These are phyloP conservation scores for Orbilia ellipsospora DNA, from an alignment of 2,329 filamentous ascomycete genomes.

Conservation along the genomic window DNA sequence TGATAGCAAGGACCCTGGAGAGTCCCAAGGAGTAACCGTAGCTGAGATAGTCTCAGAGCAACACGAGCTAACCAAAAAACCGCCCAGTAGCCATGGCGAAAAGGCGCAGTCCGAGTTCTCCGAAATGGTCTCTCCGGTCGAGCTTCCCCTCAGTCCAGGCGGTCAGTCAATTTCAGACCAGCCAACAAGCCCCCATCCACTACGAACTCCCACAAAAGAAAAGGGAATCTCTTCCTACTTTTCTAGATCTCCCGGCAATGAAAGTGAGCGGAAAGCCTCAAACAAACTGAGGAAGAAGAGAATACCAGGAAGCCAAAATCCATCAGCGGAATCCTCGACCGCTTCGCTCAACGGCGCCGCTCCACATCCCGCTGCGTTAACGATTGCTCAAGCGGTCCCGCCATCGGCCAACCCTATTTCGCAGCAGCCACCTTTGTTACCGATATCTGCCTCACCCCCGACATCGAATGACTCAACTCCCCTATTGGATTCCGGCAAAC, in stretches of 20 bases:
- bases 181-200: conserved; percentile 55
- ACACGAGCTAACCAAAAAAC: conserved; percentile 59
- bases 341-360: conserved; percentile 70
- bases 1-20: conserved; percentile 58
- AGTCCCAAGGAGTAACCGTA: background rate
- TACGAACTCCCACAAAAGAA: conserved; percentile 72
- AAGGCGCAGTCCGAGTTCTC: conserved; percentile 60
- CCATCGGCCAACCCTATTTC: conserved; percentile 59
- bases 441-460: conserved; percentile 57
- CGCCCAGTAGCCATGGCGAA: conserved; percentile 55
- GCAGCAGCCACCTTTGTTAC: conserved; percentile 57
- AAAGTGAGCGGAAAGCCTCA: conserved; percentile 76
- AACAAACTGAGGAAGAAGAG: conserved; percentile 94
- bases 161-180: conserved; percentile 17
- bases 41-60: conserved; percentile 57
- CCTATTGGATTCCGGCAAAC: conserved; percentile 12
- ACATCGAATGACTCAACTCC: conserved; percentile 21
- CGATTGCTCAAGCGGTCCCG: conserved; percentile 60
- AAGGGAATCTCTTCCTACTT: conserved; percentile 77
- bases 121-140: conserved; percentile 65
- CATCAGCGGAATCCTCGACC: conserved; percentile 89
- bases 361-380: conserved; percentile 58
- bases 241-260: conserved; percentile 73
- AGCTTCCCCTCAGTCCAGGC: conserved; percentile 63
- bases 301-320: conserved; percentile 78